These are phyloP conservation scores for Ascosphaera aggregata DNA, from an alignment of 2,329 filamentous ascomycete genomes.

Conservation along the genomic window DNA sequence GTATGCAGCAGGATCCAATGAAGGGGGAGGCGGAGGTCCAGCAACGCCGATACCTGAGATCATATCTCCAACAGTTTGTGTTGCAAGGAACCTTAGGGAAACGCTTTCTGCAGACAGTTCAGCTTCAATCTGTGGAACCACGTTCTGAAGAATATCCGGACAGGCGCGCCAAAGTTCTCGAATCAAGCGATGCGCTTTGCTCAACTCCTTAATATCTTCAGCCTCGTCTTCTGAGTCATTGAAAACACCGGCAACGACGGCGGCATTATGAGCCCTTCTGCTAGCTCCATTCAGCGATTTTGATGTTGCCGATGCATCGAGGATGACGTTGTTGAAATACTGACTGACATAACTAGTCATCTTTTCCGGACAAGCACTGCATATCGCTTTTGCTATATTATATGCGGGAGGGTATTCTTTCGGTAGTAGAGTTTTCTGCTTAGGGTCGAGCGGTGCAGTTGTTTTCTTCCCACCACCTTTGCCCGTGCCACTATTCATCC, in stretches of 20 bases:
- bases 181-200: slow-evolving; percentile 72
- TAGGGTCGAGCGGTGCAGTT: slow-evolving; percentile 36
- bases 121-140: slow-evolving; percentile 79
- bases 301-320: slow-evolving; percentile 50
- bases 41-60: slow-evolving; percentile 82
- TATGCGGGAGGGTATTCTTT: slow-evolving; percentile 85
- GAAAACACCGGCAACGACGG: slow-evolving; percentile 19
- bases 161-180: slow-evolving; percentile 86
- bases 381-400: slow-evolving; percentile 88
- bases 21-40: slow-evolving; percentile 49
- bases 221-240: slow-evolving; percentile 47
- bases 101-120: slow-evolving; percentile 81
- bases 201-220: slow-evolving; percentile 65
- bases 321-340: slow-evolving; percentile 92
- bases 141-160: slow-evolving; percentile 70
- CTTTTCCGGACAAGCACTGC: slow-evolving; percentile 70
- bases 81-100: slow-evolving; percentile 64
- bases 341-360: slow-evolving; percentile 89
- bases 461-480: slow-evolving; percentile 32
- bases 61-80: slow-evolving; percentile 87
- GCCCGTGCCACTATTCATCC: slow-evolving; percentile 5
- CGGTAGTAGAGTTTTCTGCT: slow-evolving; percentile 59
- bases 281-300: slow-evolving; percentile 28
- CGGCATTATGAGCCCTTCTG: slow-evolving; percentile 18
- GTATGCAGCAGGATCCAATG: slow-evolving; percentile 61